These are phyloP conservation scores for Bipolaris victoriae DNA, from an alignment of 2,329 filamentous ascomycete species.

Conservation along the genomic window DNA sequence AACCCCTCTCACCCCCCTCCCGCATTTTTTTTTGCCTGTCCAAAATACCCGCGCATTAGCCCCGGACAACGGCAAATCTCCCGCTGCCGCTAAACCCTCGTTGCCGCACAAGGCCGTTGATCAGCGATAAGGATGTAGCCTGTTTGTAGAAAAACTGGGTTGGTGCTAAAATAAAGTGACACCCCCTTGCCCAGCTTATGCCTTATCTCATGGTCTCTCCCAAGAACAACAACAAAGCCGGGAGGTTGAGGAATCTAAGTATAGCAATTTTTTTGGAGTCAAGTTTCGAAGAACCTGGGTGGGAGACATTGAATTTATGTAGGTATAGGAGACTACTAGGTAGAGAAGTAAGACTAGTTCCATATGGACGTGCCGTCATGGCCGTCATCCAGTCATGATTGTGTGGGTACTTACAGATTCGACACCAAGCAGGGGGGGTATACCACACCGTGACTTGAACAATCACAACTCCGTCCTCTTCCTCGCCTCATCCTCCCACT, in stretches of 20 bases:
- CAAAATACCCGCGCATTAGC: neutral
- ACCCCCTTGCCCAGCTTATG: neutral
- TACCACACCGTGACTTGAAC: neutral
- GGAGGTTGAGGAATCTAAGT: too few species aligned
- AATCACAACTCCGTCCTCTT: constrained; percentile 24
- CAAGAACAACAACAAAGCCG: too few species aligned
- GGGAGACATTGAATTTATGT: too few species aligned
- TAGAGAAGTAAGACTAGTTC: neutral
- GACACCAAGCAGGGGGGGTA: neutral
- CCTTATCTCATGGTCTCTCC: too few species aligned
- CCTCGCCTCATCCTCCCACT: constrained; percentile 15
- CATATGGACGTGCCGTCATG: neutral
- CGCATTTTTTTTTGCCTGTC: neutral
- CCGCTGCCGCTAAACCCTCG: neutral
- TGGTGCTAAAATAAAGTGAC: too few species aligned
- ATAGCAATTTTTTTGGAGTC: too few species aligned
- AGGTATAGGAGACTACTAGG: too few species aligned
- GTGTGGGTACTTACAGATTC: neutral
- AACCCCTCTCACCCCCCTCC: too few species aligned
- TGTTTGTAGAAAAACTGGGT: neutral
- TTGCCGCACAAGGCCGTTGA: neutral
- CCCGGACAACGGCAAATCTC: neutral
- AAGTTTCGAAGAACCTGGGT: too few species aligned
- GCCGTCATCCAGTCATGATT: too few species aligned
- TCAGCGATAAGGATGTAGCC: neutral